Base-by-base conservation (phyloP, 768 basidiomycete genomes). In the Lactarius hengduanensis region DNA sequence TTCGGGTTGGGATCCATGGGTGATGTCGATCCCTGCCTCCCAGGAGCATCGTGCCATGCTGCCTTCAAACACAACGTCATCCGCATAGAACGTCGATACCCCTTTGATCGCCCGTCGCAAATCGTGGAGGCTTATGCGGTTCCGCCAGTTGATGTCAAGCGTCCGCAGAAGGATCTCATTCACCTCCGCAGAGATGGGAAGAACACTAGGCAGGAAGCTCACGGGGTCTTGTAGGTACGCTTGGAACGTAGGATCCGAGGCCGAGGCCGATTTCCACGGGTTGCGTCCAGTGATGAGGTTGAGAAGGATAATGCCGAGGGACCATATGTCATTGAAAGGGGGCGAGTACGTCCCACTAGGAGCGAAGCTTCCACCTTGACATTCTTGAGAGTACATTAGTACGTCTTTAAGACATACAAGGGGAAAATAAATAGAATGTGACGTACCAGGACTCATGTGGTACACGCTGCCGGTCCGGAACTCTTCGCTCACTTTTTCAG, bases 391-490 rank as follows among this genome's bases (percentile, higher is more conserved):
- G 72, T 69, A 69, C 58, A 32, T 59, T 78, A 67, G 47, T 45
- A 60, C 59, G 66, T 67, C 40, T 65, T 69, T 20, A 67, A 61
- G 53, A 61, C 62, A 65, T 69, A 32, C 20, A 50, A 50, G 32
- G 59, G 56, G 32, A 62, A 53, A 56, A 22, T 10, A 28, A 26
- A 50, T 13, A 28, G 57, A n/a, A 9, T 18, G 75, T 68, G 63
- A 76, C 83, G 59, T 76, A 87, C 91, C 94, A 77, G 96, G 96
- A 73, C 93, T 95, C 91, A 98, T 96, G 78, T 97, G 96, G 77
- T 94, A 97, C n/a, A 95, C 86, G 72, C 92, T 95, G n/a, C 96
- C 96, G 41, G 95, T 97, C 60, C 92, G 86, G 77, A 95, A 94
- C 76, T 98, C 96, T 62, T 84, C 84, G 72, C 92, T 94, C 63